Percentiles rank a stretch among this genome's conserved stretches.
phyloP scores from a whole-genome alignment of 2,329 filamentous ascomycete genomes.

The Bipolaris bicolor region DNA sequence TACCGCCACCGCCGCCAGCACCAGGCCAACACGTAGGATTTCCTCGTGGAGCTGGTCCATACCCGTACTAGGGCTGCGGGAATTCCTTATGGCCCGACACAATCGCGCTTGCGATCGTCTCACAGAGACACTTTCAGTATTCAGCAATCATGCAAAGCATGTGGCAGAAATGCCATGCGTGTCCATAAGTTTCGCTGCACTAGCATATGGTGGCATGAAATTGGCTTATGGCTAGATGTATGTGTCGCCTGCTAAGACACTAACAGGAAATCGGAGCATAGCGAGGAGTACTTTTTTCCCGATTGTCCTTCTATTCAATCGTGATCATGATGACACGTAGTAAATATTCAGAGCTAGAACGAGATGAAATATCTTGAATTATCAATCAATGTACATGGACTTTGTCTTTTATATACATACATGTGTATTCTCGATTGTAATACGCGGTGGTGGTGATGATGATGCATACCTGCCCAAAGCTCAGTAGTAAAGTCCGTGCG shows the following conservation, averaged over 20 bases:
- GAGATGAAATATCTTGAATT: background rate
- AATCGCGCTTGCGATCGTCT: background rate
- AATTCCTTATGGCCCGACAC: background rate
- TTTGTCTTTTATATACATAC: background rate
- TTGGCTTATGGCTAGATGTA: background rate
- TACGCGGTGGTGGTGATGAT: background rate
- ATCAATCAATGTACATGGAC: background rate
- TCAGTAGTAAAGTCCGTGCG: conserved; percentile 10
- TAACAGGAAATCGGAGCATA: conserved; percentile 30
- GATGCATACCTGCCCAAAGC: background rate
- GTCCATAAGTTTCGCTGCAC: background rate
- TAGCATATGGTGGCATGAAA: background rate
- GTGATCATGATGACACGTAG: background rate
- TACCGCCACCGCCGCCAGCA: conserved; percentile 30
- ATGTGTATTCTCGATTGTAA: background rate
- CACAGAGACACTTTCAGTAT: background rate
- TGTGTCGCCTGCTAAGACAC: background rate
- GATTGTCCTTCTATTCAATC: conserved; percentile 1
- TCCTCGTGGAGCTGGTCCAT: conserved; percentile 33
- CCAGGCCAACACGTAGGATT: conserved; percentile 41
- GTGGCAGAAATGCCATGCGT: background rate
- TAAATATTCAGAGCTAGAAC: background rate
- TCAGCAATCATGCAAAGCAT: background rate
- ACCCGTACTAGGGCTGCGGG: conserved; percentile 18
- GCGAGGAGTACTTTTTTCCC: conserved; percentile 29